Evolutionary conservation across 202 grass and related monocot genomes (phyloP).

Genomic region (Elaeis oleifera): DNA sequence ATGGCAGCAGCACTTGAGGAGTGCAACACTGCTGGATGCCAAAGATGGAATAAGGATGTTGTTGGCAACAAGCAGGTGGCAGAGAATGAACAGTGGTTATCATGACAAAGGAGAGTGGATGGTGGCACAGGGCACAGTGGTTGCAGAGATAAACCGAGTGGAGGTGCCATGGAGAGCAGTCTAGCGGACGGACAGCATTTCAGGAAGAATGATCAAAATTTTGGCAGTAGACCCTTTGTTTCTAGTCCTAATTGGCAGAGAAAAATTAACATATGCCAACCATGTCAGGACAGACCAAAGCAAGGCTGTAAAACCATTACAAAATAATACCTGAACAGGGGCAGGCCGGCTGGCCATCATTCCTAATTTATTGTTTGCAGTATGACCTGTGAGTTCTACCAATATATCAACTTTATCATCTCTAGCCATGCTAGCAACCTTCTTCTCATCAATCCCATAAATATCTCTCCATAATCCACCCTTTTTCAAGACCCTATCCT

Average conservation of each 20-base stretch:
- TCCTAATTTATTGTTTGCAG: constrained; percentile 98
- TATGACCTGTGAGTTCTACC: constrained; percentile 97
- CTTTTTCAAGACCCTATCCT: constrained; percentile 88
- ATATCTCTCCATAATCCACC: constrained; percentile 95
- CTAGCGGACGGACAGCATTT: too few relatives aligned
- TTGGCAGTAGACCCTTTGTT: too few relatives aligned
- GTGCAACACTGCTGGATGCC: too few relatives aligned
- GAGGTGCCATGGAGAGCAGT: too few relatives aligned
- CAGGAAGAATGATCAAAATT: too few relatives aligned
- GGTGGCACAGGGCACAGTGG: too few relatives aligned
- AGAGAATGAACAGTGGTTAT: too few relatives aligned
- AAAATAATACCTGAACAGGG: constrained; percentile 70
- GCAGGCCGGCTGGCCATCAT: constrained; percentile 88
- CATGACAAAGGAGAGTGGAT: too few relatives aligned
- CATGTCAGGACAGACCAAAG: constrained; percentile 14
- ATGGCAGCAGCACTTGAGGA: too few relatives aligned
- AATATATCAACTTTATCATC: constrained; percentile 98
- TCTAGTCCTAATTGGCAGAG: not conserved
- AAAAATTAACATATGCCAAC: not conserved
- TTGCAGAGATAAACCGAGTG: too few relatives aligned
- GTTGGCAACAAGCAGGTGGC: too few relatives aligned
- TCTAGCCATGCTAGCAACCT: constrained; percentile 71
- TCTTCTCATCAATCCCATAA: constrained; percentile 93
- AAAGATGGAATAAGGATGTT: too few relatives aligned
- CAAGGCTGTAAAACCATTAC: not conserved